Evolutionary conservation across 129 eudicot genomes (phyloP).

Genomic region (Artemisia tridentata): DNA sequence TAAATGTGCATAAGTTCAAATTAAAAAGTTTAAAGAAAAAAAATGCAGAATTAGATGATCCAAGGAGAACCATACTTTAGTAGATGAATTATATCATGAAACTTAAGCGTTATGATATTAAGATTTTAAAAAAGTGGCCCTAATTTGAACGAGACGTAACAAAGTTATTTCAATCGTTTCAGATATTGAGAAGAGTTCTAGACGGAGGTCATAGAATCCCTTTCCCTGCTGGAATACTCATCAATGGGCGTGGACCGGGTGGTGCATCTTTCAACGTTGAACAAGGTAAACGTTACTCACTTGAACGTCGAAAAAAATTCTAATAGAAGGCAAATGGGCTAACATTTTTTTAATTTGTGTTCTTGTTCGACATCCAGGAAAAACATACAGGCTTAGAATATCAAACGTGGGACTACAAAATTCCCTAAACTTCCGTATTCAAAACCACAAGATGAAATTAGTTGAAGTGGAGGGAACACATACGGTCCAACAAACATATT

Average conservation of each 20-base stretch:
- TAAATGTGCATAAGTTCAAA: no score
- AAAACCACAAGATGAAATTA: constrained; percentile 53
- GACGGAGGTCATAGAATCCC: constrained; percentile 72
- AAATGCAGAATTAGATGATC: background rate
- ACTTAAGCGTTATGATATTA: no score
- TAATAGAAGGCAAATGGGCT: background rate
- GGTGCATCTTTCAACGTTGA: constrained; percentile 61
- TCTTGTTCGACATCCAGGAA: constrained; percentile 29
- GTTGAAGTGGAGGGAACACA: constrained; percentile 58
- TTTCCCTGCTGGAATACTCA: constrained; percentile 71
- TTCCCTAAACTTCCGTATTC: constrained; percentile 57
- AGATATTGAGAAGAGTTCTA: constrained; percentile 60
- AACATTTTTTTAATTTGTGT: background rate
- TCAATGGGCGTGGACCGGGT: constrained; percentile 84
- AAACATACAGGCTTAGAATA: constrained; percentile 56
- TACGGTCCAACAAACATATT: constrained; percentile 64
- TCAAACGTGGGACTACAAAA: constrained; percentile 51
- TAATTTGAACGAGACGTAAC: background rate
- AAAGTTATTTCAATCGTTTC: constrained; percentile 24
- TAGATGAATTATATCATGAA: no score
- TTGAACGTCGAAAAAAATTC: background rate
- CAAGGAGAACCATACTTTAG: background rate
- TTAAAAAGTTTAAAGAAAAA: background rate
- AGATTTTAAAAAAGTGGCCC: no score
- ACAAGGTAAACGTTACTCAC: constrained; percentile 49